Base-by-base conservation (phyloP, 2,329 filamentous ascomycete species). In the Xylaria sp. region DNA sequence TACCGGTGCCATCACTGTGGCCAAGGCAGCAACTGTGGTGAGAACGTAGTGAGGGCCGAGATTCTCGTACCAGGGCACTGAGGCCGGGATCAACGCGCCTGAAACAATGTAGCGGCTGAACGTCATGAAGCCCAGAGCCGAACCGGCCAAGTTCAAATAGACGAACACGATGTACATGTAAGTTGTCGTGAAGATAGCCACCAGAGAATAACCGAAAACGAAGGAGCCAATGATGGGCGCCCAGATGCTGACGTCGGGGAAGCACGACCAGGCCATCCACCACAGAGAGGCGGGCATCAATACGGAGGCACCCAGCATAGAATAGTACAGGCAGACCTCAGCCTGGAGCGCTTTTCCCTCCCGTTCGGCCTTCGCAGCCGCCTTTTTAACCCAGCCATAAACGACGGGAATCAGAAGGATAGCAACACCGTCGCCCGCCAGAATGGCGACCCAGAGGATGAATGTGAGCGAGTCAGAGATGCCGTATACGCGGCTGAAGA, bases 331-430 rank as follows among this genome's bases (percentile, higher is more conserved):
- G 10, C 46, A 50, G 8, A 50, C 46, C 20, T 50, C 46, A 23
- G 46, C 46, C 9, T 50, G 46, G 15, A 50, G 46, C 12, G 46
- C 46, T 25, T 50, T 50, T 0, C 46, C 46, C n/a, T 50, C 46
- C 20, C 46, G 46, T 12, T 50, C 46, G 20, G 46, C 46, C 20
- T 50, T 50, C 20, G 46, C 46, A 13, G 46, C 46, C 2, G 46
- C 46, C 46, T 50, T 50, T 13, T 50, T 50, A 20, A 50, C 46
- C 46, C 46, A 50, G 46, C 46, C 20, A 50, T 50, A 50, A 50
- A 50, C 46, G 20, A 50, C 20, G 8, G 46, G 46, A 9, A 50
- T 50, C 10, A 50, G 20, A 13, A 20, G 20, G 10, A 50, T 50
- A 50, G 46, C 46, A 50, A 50, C 46, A 25, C 46, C 46, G 12